A percentile compares a stretch with the other conserved stretches of the same genome.
Conservation (phyloP, 2,329 filamentous ascomycete species). For the Sclerotinia glacialis region DNA sequence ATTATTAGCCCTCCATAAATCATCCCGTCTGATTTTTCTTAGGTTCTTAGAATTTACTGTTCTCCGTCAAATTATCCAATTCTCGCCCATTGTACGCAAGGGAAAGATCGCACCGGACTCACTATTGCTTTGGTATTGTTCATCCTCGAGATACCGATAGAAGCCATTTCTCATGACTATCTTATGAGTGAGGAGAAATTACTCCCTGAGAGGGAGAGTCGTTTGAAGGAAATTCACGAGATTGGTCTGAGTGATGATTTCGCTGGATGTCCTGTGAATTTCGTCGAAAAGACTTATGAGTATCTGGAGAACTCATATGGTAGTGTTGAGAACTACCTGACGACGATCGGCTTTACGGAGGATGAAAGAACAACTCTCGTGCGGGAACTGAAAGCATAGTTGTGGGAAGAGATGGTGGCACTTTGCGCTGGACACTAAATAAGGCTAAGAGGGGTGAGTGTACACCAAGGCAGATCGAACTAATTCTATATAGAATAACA, state of each 20-base stretch:
- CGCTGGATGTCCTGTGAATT: slow-evolving; percentile 60
- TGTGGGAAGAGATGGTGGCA: neutral
- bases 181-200: slow-evolving; percentile 62
- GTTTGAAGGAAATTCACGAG: slow-evolving; percentile 64
- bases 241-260: slow-evolving; percentile 75
- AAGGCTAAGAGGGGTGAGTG: neutral
- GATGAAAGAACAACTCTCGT: slow-evolving; percentile 32
- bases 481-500: neutral
- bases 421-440: neutral
- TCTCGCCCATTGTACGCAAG: slow-evolving; percentile 81
- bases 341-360: slow-evolving; percentile 56
- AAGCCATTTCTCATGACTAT: slow-evolving; percentile 71
- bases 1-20: neutral
- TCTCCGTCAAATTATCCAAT: slow-evolving; percentile 56
- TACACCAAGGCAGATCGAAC: neutral
- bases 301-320: slow-evolving; percentile 64
- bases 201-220: slow-evolving; percentile 57
- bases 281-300: slow-evolving; percentile 57
- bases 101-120: slow-evolving; percentile 81
- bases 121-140: slow-evolving; percentile 66
- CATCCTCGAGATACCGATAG: slow-evolving; percentile 54
- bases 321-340: slow-evolving; percentile 63
- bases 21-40: slow-evolving; percentile 3
- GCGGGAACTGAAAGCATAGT: neutral
- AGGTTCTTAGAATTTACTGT: slow-evolving; percentile 51